Base-by-base conservation (phyloP, 495 filamentous ascomycete species). In the Jackrogersella multiformis region DNA sequence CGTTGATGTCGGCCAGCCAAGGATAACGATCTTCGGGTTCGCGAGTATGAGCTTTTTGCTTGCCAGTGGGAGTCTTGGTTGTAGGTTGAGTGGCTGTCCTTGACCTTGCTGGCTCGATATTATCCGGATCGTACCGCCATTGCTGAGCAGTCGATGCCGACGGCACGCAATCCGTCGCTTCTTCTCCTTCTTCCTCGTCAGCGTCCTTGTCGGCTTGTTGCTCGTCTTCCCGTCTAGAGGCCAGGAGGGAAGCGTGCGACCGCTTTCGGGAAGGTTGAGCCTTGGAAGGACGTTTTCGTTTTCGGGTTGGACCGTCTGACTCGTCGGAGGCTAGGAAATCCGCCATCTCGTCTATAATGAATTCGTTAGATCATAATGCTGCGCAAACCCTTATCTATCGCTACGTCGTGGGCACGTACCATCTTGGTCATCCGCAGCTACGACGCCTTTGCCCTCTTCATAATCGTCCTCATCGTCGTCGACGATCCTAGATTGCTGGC, bases 321-420 rank as follows among this genome's bases (percentile, higher is more conserved):
- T 96, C 90, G 42, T 95, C 93, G 42, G 93, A 92, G 18, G 92
- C 93, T 46, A 96, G 79, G 71, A 97, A 97, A 72, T 96, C 92
- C 56, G 89, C 92, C 83, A 93, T 87, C 15, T 83, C 81, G 60
- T 92, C 90, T 89, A 64, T 15, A 39, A 48, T 2, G 16, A 26
- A 23, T 6, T 36, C 48, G 69, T 62, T 21, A 67, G 54, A 6
- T 53, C 23, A 41, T 30, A 21, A 67, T 55, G 64, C 15, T 8
- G 9, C 23, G 7, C n/a, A 20, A 24, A 9, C 28, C 2, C 5
- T 45, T 54, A 5, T n/a, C 3, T 2, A 46, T 26, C 10, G 20
- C n/a, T 4, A 21, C 9, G 21, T 34, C 5, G 9, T 21, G 10
- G 44, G 57, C 48, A 66, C 77, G 71, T 79, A 79, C 82, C 85